These are phyloP conservation scores for Macrophomina tecta DNA, from an alignment of 2,329 filamentous ascomycete genomes.

Conservation along the genomic window DNA sequence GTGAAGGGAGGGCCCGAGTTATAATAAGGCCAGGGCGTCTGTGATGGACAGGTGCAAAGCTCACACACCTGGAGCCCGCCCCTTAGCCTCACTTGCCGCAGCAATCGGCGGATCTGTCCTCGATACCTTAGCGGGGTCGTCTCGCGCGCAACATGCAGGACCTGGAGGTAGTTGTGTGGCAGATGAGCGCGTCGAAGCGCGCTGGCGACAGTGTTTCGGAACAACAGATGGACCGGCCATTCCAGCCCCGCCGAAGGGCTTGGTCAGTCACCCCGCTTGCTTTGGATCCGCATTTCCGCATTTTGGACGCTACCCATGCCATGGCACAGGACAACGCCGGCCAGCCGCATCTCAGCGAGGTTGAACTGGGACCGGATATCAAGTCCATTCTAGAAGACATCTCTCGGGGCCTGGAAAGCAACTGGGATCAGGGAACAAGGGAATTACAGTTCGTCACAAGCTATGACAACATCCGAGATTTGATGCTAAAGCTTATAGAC, in stretches of 20 bases:
- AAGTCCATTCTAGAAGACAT: slow-evolving; percentile 1
- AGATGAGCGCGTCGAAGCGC: background rate
- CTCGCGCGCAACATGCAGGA: background rate
- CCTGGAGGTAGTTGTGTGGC: background rate
- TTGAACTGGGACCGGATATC: background rate
- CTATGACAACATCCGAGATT: background rate
- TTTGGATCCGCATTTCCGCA: background rate
- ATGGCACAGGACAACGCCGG: background rate
- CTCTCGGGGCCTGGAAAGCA: background rate
- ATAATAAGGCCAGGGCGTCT: background rate
- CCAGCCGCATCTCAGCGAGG: slow-evolving; percentile 6
- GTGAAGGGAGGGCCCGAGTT: background rate
- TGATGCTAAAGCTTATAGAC: background rate
- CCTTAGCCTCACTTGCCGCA: no score
- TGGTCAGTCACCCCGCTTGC: background rate
- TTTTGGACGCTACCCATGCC: background rate
- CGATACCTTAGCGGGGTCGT: background rate
- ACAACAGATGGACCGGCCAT: background rate
- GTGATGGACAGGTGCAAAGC: background rate
- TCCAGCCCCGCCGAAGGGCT: background rate
- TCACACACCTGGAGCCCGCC: no score
- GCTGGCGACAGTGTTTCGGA: background rate
- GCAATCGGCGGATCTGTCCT: no score
- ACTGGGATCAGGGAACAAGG: background rate
- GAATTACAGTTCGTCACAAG: slow-evolving; percentile 2